Evolutionary conservation across 1,139 yeast genomes (phyloP), one percentile per base, ranked within the genome.

Genomic region (Hanseniaspora uvarum): DNA sequence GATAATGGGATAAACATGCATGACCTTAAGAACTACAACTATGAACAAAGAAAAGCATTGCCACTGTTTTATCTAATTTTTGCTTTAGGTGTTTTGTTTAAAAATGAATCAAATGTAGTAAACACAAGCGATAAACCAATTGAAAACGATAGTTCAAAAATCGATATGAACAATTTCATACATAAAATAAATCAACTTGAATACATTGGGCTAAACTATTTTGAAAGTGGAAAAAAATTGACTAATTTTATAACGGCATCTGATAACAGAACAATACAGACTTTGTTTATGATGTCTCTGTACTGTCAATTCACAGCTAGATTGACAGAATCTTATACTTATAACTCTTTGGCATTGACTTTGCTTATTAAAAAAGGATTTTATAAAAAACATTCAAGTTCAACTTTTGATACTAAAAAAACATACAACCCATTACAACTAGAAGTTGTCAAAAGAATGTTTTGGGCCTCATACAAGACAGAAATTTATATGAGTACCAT

Each of bases 241-340:
- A 78, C 87, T 49, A 94, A 86, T 66, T 77, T 80, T 43, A 76
- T 83, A 1, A 81, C 79, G 59, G 76, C 81, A 2, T 68, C 79
- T 10, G 84, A 80, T 59, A 68, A 79, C n/a, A 78, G 76, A 61
- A 78, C 82, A 18, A 77, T 81, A 57, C 95, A 88, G 66, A 81
- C 95, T 0, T 77, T 87, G 51, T 74, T 77, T 57, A 75, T 76
- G 75, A 65, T 77, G 68, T 81, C 87, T 41, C 73, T 87, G 60
- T 88, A 86, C 65, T 70, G 88, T 52, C 96, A 87, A 68, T 86
- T 95, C 64, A 83, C 94, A 3, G 95, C 95, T 0, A 75, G 94
- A 58, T 71, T 88, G 56, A 82, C 92, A 0, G 84, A 94, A 0
- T 87, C 96, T 66, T 87, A 88, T 65, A 83, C 94, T 0, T 87